These are phyloP conservation scores for Medicago ruthenica DNA, from an alignment of 306 rosid species.

Conservation along the genomic window DNA sequence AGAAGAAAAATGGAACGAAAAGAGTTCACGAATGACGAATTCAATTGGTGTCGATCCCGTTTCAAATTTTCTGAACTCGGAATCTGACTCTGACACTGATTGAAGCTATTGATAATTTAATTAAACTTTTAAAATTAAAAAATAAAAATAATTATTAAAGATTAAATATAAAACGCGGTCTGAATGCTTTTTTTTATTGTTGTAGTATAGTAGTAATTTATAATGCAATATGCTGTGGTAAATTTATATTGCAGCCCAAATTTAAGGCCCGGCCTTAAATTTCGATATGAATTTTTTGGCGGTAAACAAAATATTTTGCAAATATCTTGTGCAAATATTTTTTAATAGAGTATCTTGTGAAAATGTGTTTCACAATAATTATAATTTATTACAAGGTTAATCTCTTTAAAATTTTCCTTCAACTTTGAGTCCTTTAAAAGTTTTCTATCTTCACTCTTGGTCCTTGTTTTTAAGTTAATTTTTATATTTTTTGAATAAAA, in stretches of 20 bases:
- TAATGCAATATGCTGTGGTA: too few relatives aligned
- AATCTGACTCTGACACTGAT: conserved; percentile 25
- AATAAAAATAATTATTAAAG: not conserved
- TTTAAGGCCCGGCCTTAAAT: not conserved
- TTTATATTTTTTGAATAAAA: too few relatives aligned
- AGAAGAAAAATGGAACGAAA: not conserved
- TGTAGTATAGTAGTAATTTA: too few relatives aligned
- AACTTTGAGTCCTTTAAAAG: too few relatives aligned
- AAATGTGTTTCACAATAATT: not conserved
- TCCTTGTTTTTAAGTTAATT: too few relatives aligned
- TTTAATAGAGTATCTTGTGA: not conserved
- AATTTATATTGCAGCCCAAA: not conserved
- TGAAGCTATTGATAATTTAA: not conserved
- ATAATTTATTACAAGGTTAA: too few relatives aligned
- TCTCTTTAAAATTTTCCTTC: too few relatives aligned
- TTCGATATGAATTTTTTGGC: not conserved
- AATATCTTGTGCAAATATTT: not conserved
- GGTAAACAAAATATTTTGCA: not conserved
- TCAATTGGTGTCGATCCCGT: conserved; percentile 42
- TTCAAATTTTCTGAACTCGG: conserved; percentile 35
- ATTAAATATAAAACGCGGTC: not conserved
- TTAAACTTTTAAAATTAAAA: not conserved
- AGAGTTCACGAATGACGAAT: conserved; percentile 1
- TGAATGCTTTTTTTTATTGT: not conserved
- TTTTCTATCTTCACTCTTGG: too few relatives aligned